Conservation (phyloP, 2,329 filamentous ascomycete species). For the Samsoniella hepiali region DNA sequence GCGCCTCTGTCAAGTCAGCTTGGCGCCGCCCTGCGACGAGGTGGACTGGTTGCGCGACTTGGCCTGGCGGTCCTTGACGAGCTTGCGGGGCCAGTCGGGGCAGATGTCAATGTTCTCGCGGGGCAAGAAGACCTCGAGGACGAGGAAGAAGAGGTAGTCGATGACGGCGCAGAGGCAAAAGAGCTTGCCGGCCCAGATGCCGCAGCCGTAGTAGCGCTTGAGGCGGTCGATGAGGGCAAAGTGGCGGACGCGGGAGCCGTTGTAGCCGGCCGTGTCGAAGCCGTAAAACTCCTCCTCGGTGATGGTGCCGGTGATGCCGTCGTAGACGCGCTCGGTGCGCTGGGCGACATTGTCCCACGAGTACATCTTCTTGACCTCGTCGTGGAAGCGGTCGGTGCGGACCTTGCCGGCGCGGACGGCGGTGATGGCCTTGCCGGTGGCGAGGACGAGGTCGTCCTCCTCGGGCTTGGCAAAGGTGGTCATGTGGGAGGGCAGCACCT, state of each 20-base stretch:
- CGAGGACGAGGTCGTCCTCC: conserved; percentile 88
- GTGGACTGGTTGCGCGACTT: conserved; percentile 31
- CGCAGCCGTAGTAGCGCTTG: conserved; percentile 96
- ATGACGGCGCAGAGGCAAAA: conserved; percentile 94
- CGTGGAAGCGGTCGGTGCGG: conserved; percentile 89
- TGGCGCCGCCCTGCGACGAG: conserved; percentile 28
- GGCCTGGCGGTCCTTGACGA: conserved; percentile 11
- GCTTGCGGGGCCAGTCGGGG: conserved; percentile 86
- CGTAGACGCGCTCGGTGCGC: conserved; percentile 91
- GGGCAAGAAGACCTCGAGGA: conserved; percentile 84
- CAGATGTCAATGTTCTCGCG: conserved; percentile 84
- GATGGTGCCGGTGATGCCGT: conserved; percentile 85
- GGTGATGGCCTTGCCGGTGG: conserved; percentile 84
- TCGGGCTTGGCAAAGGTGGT: conserved; percentile 96
- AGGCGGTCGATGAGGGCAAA: conserved; percentile 92
- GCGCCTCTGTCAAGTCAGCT: neutral
- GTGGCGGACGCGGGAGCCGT: conserved; percentile 70
- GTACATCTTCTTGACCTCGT: conserved; percentile 98
- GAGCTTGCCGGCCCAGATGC: conserved; percentile 96
- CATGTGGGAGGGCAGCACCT: conserved; percentile 95
- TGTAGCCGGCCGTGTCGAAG: conserved; percentile 67
- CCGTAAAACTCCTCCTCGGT: conserved; percentile 87
- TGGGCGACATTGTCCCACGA: conserved; percentile 95
- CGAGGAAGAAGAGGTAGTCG: conserved; percentile 86
- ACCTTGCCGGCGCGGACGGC: conserved; percentile 82